Percentiles rank a stretch among this genome's conserved stretches.
phyloP scores from a whole-genome alignment of 164 flowering plant species.

The Umbilicus rupestris region DNA sequence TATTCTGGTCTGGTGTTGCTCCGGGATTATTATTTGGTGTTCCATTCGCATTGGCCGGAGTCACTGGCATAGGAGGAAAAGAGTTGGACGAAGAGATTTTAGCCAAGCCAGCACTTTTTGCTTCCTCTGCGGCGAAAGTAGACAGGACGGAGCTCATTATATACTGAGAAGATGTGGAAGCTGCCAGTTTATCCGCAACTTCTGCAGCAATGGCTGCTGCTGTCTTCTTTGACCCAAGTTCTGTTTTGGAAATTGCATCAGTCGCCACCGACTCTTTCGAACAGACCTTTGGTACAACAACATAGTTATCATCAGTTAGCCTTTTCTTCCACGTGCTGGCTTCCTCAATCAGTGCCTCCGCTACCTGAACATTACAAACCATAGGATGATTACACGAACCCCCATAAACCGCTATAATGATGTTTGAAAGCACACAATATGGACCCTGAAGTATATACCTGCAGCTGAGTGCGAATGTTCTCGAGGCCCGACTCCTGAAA shows the following conservation, averaged over 20 bases:
- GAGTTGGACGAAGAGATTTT: slow-evolving; percentile 30
- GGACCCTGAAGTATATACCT: slow-evolving; percentile 34
- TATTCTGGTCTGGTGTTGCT: slow-evolving; percentile 35
- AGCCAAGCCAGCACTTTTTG: slow-evolving; percentile 49
- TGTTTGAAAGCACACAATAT: neutral
- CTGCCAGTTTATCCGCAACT: slow-evolving; percentile 90
- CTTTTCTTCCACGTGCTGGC: slow-evolving; percentile 47
- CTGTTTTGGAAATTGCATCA: slow-evolving; percentile 28
- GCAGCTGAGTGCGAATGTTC: slow-evolving; percentile 84
- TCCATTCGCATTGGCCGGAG: slow-evolving; percentile 15
- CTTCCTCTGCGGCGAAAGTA: slow-evolving; percentile 83
- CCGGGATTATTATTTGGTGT: slow-evolving; percentile 30
- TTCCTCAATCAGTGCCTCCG: slow-evolving; percentile 69
- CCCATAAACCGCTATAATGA: neutral
- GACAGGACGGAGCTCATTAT: slow-evolving; percentile 91
- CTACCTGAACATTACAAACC: slow-evolving; percentile 38
- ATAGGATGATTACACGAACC: neutral
- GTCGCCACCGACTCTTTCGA: slow-evolving; percentile 14
- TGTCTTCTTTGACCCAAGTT: slow-evolving; percentile 38
- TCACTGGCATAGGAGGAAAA: slow-evolving; percentile 20
- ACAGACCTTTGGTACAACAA: slow-evolving; percentile 27
- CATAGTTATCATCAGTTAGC: slow-evolving; percentile 49
- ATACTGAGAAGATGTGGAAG: slow-evolving; percentile 75
- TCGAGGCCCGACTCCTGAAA: slow-evolving; percentile 87
- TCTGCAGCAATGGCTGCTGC: slow-evolving; percentile 86